Conservation (phyloP, 306 rosid species). For the Erythrophleum fordii region DNA sequence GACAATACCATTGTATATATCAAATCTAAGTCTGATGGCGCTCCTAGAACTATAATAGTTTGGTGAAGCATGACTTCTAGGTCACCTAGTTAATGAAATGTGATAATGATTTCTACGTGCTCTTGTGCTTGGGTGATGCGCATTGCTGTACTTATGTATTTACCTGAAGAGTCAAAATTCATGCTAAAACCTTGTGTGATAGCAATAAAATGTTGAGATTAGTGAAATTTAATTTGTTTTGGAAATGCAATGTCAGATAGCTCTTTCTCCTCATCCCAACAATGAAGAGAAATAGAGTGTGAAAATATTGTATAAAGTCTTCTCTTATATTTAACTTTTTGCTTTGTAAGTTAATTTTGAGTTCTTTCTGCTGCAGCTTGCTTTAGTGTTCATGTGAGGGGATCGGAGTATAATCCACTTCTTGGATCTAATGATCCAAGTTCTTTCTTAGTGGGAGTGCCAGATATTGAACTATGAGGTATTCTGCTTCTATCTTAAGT, state of each 20-base stretch:
- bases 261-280: too few relatives aligned
- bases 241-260: too few relatives aligned
- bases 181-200: too few relatives aligned
- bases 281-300: too few relatives aligned
- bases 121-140: too few relatives aligned
- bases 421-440: constrained; percentile 73
- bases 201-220: too few relatives aligned
- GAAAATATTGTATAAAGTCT: background rate
- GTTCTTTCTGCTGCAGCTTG: constrained; percentile 73
- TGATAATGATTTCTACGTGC: background rate
- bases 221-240: too few relatives aligned
- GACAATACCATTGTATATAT: background rate
- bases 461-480: constrained; percentile 72
- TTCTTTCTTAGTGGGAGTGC: constrained; percentile 74
- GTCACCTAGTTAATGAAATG: background rate
- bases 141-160: too few relatives aligned
- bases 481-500: constrained; percentile 24
- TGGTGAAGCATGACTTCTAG: background rate
- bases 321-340: background rate
- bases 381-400: constrained; percentile 92
- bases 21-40: background rate
- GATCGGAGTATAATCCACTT: constrained; percentile 90
- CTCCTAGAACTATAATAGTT: background rate
- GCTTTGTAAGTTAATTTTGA: background rate
- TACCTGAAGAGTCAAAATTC: too few relatives aligned